phyloP scores from a whole-genome alignment of 1,284 basidiomycete species.

The Cystobasidium slooffiae region DNA sequence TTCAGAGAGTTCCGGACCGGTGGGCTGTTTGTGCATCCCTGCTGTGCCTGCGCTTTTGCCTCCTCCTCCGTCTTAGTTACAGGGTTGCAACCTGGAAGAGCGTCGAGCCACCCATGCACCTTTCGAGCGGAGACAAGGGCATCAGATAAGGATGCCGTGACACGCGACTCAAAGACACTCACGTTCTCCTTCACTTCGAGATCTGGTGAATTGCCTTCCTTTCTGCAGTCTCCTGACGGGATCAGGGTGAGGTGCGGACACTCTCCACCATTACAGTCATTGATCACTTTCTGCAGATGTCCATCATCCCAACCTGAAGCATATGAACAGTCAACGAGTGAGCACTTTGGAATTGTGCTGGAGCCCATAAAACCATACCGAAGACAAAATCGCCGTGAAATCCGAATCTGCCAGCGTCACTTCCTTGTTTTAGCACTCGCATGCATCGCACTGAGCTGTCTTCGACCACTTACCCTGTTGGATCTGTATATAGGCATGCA shows the following conservation, averaged over 20 bases:
- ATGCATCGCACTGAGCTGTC: too few species aligned
- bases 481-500: not conserved
- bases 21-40: not conserved
- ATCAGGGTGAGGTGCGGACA: slow-evolving; percentile 15
- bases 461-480: not conserved
- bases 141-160: not conserved
- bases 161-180: not conserved
- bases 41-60: not conserved
- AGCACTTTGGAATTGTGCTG: not conserved
- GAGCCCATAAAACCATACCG: not conserved
- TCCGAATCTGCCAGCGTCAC: slow-evolving; percentile 1
- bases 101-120: slow-evolving; percentile 19
- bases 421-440: too few species aligned
- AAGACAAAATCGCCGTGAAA: slow-evolving; percentile 19
- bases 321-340: not conserved
- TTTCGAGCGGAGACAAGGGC: not conserved
- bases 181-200: slow-evolving; percentile 15
- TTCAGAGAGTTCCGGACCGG: not conserved
- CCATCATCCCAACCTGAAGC: slow-evolving; percentile 18
- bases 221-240: not conserved
- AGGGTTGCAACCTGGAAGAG: slow-evolving; percentile 26
- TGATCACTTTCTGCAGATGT: slow-evolving; percentile 16
- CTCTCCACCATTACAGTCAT: slow-evolving; percentile 7
- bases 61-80: slow-evolving; percentile 13
- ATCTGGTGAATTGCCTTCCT: slow-evolving; percentile 6